Percentiles rank a stretch among this genome's conserved stretches.
These are phyloP conservation scores for Nepenthes mirabilis DNA, from an alignment of 148 eudicot species.

Conservation along the genomic window DNA sequence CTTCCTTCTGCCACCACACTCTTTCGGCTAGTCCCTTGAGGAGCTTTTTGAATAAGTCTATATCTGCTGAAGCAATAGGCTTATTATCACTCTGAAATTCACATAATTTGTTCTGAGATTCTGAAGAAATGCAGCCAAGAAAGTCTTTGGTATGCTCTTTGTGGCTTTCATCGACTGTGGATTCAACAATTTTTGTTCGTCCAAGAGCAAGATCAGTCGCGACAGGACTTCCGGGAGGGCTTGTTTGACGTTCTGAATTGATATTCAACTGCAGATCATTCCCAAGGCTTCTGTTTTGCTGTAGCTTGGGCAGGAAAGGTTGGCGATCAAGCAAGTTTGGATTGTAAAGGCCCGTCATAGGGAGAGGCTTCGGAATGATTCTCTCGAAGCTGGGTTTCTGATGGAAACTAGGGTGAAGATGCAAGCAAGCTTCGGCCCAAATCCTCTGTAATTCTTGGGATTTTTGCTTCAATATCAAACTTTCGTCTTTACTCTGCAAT, in stretches of 20 bases:
- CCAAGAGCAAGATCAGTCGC: constrained; percentile 82
- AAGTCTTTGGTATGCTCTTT: constrained; percentile 36
- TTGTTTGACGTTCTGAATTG: constrained; percentile 13
- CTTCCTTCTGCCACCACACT: constrained; percentile 93
- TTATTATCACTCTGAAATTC: constrained; percentile 14
- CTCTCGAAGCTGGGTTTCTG: constrained; percentile 29
- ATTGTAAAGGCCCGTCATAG: constrained; percentile 44
- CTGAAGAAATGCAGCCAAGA: constrained; percentile 53
- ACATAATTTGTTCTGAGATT: constrained; percentile 23
- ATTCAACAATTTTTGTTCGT: constrained; percentile 19
- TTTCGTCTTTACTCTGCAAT: constrained; percentile 50
- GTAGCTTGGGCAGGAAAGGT: constrained; percentile 41
- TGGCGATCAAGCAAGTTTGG: constrained; percentile 41
- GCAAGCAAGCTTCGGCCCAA: constrained; percentile 72
- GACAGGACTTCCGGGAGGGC: constrained; percentile 64
- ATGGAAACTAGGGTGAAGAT: constrained; percentile 63
- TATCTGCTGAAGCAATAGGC: constrained; percentile 36
- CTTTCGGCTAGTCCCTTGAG: constrained; percentile 73
- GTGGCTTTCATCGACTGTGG: constrained; percentile 8
- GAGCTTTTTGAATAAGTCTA: constrained; percentile 66
- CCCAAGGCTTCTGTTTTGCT: constrained; percentile 26
- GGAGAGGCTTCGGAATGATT: constrained; percentile 32
- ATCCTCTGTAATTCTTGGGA: constrained; percentile 71
- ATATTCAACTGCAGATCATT: constrained; percentile 33
- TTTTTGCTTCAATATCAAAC: constrained; percentile 36